Base-by-base conservation (phyloP, 2,329 filamentous ascomycete species). In the Fusarium azukiicola region DNA sequence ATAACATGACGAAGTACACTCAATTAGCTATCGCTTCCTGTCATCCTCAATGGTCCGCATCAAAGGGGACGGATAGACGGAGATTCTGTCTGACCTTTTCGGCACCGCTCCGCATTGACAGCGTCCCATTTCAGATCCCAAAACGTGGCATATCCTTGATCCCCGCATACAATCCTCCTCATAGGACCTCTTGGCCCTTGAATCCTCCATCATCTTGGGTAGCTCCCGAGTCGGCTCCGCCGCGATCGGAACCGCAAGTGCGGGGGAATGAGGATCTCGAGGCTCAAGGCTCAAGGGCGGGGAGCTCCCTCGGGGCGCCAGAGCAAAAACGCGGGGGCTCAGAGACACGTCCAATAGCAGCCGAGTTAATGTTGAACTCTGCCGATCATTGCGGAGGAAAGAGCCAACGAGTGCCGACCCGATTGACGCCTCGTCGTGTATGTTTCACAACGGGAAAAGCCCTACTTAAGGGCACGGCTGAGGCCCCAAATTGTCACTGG, bases 321-420 rank as follows among this genome's bases (percentile, higher is more conserved):
- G 14, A 58, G 54, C 36, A 38, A 21, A 58, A 58, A 58, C 54
- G 36, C 36, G 54, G 54, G 54, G 36, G 54, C 54, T 58, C 36
- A 58, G 54, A 40, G 54, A 17, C 38, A 21, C 11, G 58, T 67
- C 69, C 69, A 72, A 72, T 72, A 21, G 61, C 12, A 42, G 8
- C 10, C 14, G 11, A 21, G 21, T 21, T 12, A 47, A 54, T 44
- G 69, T 17, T 49, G 32, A 36, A 32, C 36, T 40, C 21, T 72
- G 69, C 61, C 61, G 69, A 75, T 67, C 72, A 38, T 49, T 58
- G 32, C 42, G 27, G 67, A 69, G 50, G 44, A 40, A 19, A 40
- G 5, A 44, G 67, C 50, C 23, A 69, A 40, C 27, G 40, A 61
- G 27, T 69, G 40, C 54, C 52, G 38, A 61, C n/a, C 49, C 61